Base-by-base conservation (phyloP, 257 asterid genomes). In the Thymus mandschuricus region DNA sequence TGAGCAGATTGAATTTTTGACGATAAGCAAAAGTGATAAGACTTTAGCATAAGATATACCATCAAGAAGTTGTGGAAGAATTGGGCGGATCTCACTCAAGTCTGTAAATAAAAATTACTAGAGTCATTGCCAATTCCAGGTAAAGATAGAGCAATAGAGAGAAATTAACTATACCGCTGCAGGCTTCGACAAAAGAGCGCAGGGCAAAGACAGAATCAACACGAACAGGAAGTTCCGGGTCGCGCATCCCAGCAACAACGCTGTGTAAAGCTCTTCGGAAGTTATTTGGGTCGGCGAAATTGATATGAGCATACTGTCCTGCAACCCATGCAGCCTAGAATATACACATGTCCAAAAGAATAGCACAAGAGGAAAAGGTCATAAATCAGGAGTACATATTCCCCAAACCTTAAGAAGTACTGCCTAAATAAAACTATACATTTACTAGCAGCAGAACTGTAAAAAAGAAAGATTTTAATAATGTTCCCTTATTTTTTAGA, bases 301-400 rank as follows among this genome's bases (percentile, higher is more conserved):
- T 87, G 72, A 95, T 71, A 71, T 88, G 96, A 45, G 99, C 99
- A 79, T 95, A 95, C 82, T 95, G 98, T 70, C 99, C 99, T 13
- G 99, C 97, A 86, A 95, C 99, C 99, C 99, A 95, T 35, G 99
- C 98, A 31, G 99, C 99, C 99, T 95, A 78, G 60, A 74, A 59
- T 51, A 80, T 70, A 68, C 59, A 69, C 48, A 66, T 64, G 64
- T 62, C 57, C 62, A 50, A 54, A 57, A 21, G 72, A 73, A 51
- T 15, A 69, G 52, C 41, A 70, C 33, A 63, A 40, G 59, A 27
- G 35, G 57, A 50, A 40, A 70, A 63, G 63, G 67, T 66, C 56
- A 72, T 61, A 52, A 64, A 35, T 68, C 60, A 51, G 27, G 70
- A 41, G 38, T 15, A 9, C 9, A 44, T 44, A 44, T 56, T 9